These are phyloP conservation scores for Exophiala lecanii-corni DNA, from an alignment of 2,329 filamentous ascomycete genomes.

Conservation along the genomic window DNA sequence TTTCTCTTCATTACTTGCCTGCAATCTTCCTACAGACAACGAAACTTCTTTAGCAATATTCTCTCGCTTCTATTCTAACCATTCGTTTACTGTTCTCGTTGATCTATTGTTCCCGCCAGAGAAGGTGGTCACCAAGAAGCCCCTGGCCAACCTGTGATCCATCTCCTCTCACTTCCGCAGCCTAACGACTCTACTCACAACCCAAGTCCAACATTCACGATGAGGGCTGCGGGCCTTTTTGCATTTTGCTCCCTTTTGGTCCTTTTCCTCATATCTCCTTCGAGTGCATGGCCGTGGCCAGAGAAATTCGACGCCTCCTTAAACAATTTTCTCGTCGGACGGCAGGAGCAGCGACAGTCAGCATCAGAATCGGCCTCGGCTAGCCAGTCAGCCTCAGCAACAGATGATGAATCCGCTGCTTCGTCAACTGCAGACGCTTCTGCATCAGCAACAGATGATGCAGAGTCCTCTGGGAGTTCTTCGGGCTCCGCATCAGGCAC, in stretches of 20 bases:
- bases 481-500: conserved; percentile 16
- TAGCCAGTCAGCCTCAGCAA: conserved; percentile 4
- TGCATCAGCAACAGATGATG: conserved; percentile 1
- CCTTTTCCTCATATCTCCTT: conserved; percentile 26
- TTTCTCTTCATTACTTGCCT: no score
- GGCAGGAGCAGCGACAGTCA: conserved; percentile 19
- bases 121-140: no score
- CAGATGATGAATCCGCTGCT: conserved; percentile 7
- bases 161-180: no score
- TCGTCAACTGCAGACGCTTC: conserved; percentile 6
- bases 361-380: conserved; percentile 3
- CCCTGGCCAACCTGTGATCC: no score
- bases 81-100: no score
- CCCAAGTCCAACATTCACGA: conserved; percentile 6
- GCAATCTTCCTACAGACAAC: no score
- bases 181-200: no score
- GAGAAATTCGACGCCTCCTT: conserved; percentile 20
- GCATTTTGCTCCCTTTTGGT: conserved; percentile 19
- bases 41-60: no score
- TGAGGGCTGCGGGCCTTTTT: conserved; percentile 23
- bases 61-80: no score
- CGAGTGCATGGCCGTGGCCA: conserved; percentile 32
- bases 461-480: conserved; percentile 4
- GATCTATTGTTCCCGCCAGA: no score
- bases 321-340: conserved; percentile 24